Base-by-base conservation (phyloP, 495 filamentous ascomycete genomes). In the Penicilliopsis zonata region DNA sequence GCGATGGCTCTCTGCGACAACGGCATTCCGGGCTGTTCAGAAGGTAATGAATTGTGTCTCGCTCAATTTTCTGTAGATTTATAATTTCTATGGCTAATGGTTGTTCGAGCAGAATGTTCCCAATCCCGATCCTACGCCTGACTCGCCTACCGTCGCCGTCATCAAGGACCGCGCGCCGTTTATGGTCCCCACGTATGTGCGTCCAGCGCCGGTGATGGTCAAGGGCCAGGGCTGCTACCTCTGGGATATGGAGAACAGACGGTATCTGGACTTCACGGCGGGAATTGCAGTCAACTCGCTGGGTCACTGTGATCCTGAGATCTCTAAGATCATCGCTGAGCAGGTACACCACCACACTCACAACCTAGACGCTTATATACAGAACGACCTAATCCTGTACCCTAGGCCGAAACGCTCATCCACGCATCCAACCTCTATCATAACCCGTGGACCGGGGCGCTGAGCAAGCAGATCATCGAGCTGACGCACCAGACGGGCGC, bases 371-470 rank as follows among this genome's bases (percentile, higher is more conserved):
- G n/a, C n/a, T n/a, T n/a, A n/a, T n/a, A n/a, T n/a, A n/a, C n/a
- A n/a, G n/a, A n/a, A n/a, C n/a, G n/a, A n/a, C n/a, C n/a, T n/a
- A n/a, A n/a, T n/a, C n/a, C n/a, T n/a, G n/a, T n/a, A n/a, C 12
- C 8, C 14, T 33, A 82, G 78, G 66, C 83, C 23, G 65, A 78
- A 41, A 85, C 76, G 2, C 67, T 96, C 20, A 67, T 94, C 27
- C 90, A 98, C 49, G 76, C 80, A 29, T 94, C 85, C 3, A 98
- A 98, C 54, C 73, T 98, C 18, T 98, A 96, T 64, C 78, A 94
- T 56, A 96, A 94, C 56, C 78, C 76, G 13, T 94, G 87, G 86
- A 92, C 80, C 2, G 87, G 86, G 26, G 72, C 74, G 7, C 73
- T 98, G 28, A 92, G 82, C 38, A 72, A 85, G 52, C 59, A 81